A percentile compares a stretch with the other conserved stretches of the same genome.
These are phyloP conservation scores for Solanum pimpinellifolium DNA, from an alignment of 257 asterid species.

Conservation along the genomic window DNA sequence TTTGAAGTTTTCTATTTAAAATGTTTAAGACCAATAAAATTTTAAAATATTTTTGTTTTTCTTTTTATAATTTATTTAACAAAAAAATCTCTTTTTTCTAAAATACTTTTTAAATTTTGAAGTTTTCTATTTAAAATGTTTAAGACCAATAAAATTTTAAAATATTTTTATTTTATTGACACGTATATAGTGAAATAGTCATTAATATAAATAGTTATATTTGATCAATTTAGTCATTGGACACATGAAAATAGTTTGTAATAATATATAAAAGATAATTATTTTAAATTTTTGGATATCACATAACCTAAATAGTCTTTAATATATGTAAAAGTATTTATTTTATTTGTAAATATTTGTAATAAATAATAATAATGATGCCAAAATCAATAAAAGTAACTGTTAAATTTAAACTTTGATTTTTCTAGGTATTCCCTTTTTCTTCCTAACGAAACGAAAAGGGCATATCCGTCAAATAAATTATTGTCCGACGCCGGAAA, in stretches of 20 bases:
- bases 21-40: not conserved
- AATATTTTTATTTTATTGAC: too few species aligned
- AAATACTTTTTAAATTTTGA: too few species aligned
- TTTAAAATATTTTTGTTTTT: too few species aligned
- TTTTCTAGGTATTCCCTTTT: not conserved
- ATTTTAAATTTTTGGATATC: too few species aligned
- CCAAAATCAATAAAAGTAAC: not conserved
- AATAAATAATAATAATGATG: not conserved
- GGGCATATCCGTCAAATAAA: not conserved
- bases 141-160: not conserved
- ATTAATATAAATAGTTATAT: too few species aligned
- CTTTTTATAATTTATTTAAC: too few species aligned
- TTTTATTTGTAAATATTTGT: not conserved
- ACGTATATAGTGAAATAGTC: too few species aligned
- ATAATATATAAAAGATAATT: too few species aligned
- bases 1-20: too few species aligned
- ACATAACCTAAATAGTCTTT: not conserved
- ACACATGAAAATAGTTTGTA: not conserved
- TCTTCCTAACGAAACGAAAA: not conserved
- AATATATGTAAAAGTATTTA: not conserved
- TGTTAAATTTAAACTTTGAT: not conserved
- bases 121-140: too few species aligned
- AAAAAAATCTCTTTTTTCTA: too few species aligned
- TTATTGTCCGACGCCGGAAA: conserved; percentile 30
- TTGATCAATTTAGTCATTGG: not conserved